Evolutionary conservation across 345 rosid genomes (phyloP).

Genomic region (Eucalyptus paniculata): DNA sequence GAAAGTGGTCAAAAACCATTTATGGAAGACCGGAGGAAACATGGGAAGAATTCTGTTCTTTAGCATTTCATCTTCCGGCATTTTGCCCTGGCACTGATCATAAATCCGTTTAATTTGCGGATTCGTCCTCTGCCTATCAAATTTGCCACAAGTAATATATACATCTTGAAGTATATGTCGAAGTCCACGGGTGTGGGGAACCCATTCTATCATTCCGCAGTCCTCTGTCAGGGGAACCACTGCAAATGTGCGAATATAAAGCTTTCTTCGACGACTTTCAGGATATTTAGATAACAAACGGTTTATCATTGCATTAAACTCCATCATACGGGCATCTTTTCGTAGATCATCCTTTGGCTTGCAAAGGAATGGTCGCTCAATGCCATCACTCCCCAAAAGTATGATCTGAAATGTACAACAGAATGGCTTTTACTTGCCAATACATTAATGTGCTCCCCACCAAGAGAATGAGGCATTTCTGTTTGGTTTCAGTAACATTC

Average conservation of each 20-base stretch:
- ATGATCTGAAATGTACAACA: constrained; percentile 40
- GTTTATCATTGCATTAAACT: constrained; percentile 95
- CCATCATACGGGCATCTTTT: constrained; percentile 99
- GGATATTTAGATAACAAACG: constrained; percentile 83
- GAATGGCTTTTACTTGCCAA: not conserved
- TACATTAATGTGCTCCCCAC: not conserved
- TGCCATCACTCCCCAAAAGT: constrained; percentile 89
- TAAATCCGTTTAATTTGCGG: constrained; percentile 83
- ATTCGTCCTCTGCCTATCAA: constrained; percentile 88
- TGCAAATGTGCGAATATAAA: constrained; percentile 89
- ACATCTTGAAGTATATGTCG: constrained; percentile 90
- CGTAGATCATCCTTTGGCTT: constrained; percentile 97
- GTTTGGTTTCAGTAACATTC: not conserved
- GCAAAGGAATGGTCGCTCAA: constrained; percentile 91
- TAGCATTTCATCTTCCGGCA: constrained; percentile 82
- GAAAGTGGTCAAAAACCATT: constrained; percentile 90
- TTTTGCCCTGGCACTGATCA: constrained; percentile 75
- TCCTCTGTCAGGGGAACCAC: constrained; percentile 97
- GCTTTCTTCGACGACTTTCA: constrained; percentile 90
- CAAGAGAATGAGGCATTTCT: not conserved
- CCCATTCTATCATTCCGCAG: constrained; percentile 99
- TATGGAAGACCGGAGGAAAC: constrained; percentile 95
- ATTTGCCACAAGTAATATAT: constrained; percentile 64
- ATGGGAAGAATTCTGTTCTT: constrained; percentile 86
- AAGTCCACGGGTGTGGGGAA: constrained; percentile 89